Conservation (phyloP, 2,329 filamentous ascomycete species). For the Herpotrichia juniperi region DNA sequence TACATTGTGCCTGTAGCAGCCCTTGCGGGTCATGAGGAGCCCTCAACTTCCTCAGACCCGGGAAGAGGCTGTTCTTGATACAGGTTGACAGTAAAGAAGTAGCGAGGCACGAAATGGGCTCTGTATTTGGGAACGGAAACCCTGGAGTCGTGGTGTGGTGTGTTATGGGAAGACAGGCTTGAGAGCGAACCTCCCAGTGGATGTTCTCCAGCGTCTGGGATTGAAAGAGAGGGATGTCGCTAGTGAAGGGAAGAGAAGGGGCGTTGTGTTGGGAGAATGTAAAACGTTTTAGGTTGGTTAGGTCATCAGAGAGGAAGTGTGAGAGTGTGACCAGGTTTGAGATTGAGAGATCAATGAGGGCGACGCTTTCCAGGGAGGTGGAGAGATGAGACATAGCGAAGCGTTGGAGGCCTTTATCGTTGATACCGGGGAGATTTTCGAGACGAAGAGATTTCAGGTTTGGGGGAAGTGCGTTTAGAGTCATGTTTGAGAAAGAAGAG, state of each 20-base stretch:
- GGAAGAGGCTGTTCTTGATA: constrained; percentile 68
- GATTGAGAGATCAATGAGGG: constrained; percentile 61
- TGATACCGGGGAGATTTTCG: constrained; percentile 61
- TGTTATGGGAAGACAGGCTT: constrained; percentile 26
- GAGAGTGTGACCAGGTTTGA: constrained; percentile 58
- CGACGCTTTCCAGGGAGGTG: constrained; percentile 52
- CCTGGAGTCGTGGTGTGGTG: constrained; percentile 3
- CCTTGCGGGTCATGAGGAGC: constrained; percentile 74
- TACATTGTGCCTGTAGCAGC: constrained; percentile 71
- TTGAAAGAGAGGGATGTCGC: constrained; percentile 54
- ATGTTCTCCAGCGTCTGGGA: constrained; percentile 58
- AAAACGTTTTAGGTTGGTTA: constrained; percentile 56
- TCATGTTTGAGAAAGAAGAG: constrained; percentile 61
- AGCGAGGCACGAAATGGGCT: constrained; percentile 58
- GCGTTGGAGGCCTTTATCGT: constrained; percentile 60
- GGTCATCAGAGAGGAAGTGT: constrained; percentile 54
- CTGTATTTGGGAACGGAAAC: constrained; percentile 27
- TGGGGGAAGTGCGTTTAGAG: constrained; percentile 58
- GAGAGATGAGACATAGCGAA: constrained; percentile 57
- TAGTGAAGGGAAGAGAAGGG: constrained; percentile 51
- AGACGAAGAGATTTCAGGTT: constrained; percentile 60
- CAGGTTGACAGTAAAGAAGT: constrained; percentile 69
- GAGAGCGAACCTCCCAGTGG: constrained; percentile 63
- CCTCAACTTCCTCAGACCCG: constrained; percentile 64
- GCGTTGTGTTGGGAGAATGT: constrained; percentile 59